phyloP scores from a whole-genome alignment of 106 monocot genomes.

The Acorus gramineus region DNA sequence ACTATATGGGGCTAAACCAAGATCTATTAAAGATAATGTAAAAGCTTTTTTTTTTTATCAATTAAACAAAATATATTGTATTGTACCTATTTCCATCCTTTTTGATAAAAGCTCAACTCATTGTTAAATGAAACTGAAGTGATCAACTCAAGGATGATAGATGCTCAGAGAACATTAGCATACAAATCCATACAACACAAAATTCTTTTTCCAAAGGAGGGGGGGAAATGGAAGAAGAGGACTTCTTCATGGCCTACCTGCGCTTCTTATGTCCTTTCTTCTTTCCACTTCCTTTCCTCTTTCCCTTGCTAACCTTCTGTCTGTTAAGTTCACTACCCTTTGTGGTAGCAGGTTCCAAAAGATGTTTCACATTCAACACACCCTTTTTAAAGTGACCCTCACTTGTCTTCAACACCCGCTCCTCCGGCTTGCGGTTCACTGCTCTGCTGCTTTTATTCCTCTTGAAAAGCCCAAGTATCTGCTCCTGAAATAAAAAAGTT shows the following conservation, averaged over 20 bases:
- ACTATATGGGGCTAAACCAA: no score
- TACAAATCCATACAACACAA: no score
- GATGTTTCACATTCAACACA: slow-evolving; percentile 43
- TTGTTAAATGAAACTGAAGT: no score
- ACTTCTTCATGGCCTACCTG: neutral
- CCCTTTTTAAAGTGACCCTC: slow-evolving; percentile 43
- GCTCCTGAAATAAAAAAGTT: slow-evolving; percentile 12
- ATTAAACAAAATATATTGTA: no score
- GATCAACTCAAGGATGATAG: no score
- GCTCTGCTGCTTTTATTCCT: slow-evolving; percentile 10
- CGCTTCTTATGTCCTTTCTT: slow-evolving; percentile 15
- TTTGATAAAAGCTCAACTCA: no score
- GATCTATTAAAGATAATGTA: no score
- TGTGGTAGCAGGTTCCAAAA: slow-evolving; percentile 17
- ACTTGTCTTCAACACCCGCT: slow-evolving; percentile 32
- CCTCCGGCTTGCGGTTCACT: slow-evolving; percentile 24
- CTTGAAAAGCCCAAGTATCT: slow-evolving; percentile 22
- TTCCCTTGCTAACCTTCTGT: slow-evolving; percentile 1
- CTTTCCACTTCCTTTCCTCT: slow-evolving; percentile 10
- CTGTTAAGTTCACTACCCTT: slow-evolving; percentile 5
- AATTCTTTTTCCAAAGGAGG: no score
- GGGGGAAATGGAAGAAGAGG: no score
- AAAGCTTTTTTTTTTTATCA: no score
- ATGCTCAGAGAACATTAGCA: no score
- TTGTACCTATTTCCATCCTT: no score